Evolutionary conservation across 2,329 filamentous ascomycete species (phyloP).

Genomic region (Phoma sp.): DNA sequence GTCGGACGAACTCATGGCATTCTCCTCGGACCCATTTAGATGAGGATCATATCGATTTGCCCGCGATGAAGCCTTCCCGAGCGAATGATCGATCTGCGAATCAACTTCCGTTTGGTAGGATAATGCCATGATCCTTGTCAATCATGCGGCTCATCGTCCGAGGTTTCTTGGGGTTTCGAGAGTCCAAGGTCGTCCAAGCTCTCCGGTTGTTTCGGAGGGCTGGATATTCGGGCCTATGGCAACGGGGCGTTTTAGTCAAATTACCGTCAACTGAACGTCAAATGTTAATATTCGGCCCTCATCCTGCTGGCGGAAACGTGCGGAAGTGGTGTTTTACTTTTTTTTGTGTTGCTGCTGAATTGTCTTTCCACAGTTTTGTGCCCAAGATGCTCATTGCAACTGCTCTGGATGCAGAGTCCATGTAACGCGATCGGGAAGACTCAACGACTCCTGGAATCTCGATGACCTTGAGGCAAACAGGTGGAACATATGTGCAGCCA

Average conservation of each 20-base stretch:
- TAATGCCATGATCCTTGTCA: background rate
- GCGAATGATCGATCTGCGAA: conserved; percentile 6
- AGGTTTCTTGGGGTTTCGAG: background rate
- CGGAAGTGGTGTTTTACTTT: background rate
- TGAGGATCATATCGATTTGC: conserved; percentile 2
- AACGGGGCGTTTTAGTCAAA: conserved; percentile 12
- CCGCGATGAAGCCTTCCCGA: conserved; percentile 12
- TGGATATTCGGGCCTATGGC: conserved; percentile 9
- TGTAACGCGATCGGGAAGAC: too few relatives aligned
- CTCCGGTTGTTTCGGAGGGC: conserved; percentile 3
- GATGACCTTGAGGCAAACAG: too few relatives aligned
- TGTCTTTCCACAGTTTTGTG: background rate
- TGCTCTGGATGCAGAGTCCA: too few relatives aligned
- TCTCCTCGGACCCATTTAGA: background rate
- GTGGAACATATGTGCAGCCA: too few relatives aligned
- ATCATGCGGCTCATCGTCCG: background rate
- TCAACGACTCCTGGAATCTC: too few relatives aligned
- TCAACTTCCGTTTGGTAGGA: background rate
- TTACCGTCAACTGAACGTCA: conserved; percentile 1
- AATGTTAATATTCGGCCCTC: background rate
- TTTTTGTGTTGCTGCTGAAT: background rate
- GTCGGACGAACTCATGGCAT: conserved; percentile 6
- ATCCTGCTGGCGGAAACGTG: background rate
- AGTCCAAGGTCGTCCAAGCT: background rate
- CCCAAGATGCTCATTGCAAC: background rate